Evolutionary conservation across 768 basidiomycete species (phyloP), one percentile per base, ranked within the genome.

Genomic region (Panellus pusillus): DNA sequence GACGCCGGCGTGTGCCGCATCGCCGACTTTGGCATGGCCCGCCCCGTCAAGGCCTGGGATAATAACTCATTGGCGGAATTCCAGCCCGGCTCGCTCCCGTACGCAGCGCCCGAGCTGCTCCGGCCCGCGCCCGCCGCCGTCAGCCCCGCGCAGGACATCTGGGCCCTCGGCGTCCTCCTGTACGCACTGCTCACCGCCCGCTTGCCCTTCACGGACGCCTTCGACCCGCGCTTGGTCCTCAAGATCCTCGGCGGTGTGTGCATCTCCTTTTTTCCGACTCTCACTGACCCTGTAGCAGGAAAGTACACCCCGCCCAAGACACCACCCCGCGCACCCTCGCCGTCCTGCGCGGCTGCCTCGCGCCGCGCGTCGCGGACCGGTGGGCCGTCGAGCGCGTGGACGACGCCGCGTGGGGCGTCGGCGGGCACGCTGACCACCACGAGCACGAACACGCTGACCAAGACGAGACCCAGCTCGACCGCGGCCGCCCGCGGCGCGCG

Each of bases 61-160:
- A 41, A 12, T 13, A 79, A 78, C 18, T 43, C 72, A 8, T 72
- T 74, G 18, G 66, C 67, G 17, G 57, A 63, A 36, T 82, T 87
- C 63, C 86, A 87, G 37, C 85, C 88, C 0, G 95, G 93, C 7
- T 96, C 93, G 1, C 72, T 98, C 3, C 93, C 93, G 0, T 98
- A 98, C 63, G 89, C 92, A 1, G 80, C 94, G 0, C 94, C 94
- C 6, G 94, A 98, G 66, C 79, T 97, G 3, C n/a, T n/a, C 88
- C 0, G 95, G 93, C 7, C 95, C 93, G 1, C 73, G 97, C 3
- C 93, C 93, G 0, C n/a, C n/a, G n/a, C n/a, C n/a, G n/a, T n/a
- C n/a, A n/a, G n/a, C n/a, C n/a, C n/a, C n/a, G n/a, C 90, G 0
- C 91, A 94, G 65, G 97, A 99, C 60, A 86, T 98, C 27, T 99